Evolutionary conservation across 495 filamentous ascomycete genomes (phyloP).

Genomic region (Aspergillus carlsbadensis): DNA sequence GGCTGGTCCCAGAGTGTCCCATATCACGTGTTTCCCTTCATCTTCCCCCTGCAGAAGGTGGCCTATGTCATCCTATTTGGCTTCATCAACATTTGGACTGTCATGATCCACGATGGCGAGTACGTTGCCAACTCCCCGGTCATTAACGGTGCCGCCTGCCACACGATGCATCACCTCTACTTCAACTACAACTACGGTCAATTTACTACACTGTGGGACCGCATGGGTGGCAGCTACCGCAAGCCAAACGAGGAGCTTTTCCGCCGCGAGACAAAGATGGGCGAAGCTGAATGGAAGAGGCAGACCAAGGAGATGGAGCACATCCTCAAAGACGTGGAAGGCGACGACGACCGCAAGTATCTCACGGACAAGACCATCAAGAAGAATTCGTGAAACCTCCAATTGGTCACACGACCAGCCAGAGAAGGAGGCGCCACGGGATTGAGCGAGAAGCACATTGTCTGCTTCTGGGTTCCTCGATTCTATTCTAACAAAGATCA

Average conservation of each 20-base stretch:
- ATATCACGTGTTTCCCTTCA: conserved; percentile 90
- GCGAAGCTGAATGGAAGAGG: conserved; percentile 72
- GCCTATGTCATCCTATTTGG: conserved; percentile 83
- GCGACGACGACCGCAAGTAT: conserved; percentile 80
- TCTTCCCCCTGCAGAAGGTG: conserved; percentile 91
- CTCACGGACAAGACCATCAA: conserved; percentile 42
- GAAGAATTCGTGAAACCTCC: conserved; percentile 35
- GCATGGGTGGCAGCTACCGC: conserved; percentile 84
- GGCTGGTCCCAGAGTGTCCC: conserved; percentile 90
- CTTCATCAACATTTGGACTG: conserved; percentile 97
- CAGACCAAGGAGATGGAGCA: conserved; percentile 86
- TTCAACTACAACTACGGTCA: conserved; percentile 99
- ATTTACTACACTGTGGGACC: conserved; percentile 94
- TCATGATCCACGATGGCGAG: conserved; percentile 97
- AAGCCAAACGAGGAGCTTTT: conserved; percentile 87
- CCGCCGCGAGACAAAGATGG: conserved; percentile 85
- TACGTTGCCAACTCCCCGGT: conserved; percentile 85
- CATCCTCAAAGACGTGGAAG: conserved; percentile 80
- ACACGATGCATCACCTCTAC: conserved; percentile 96
- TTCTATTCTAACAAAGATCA: no score
- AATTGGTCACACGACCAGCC: not conserved
- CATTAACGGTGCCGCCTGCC: conserved; percentile 94
- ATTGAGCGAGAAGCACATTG: not conserved
- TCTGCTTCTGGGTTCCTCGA: not conserved
- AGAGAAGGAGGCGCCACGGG: not conserved